Conservation (phyloP, 148 eudicot species). For the Limonium bicolor region DNA sequence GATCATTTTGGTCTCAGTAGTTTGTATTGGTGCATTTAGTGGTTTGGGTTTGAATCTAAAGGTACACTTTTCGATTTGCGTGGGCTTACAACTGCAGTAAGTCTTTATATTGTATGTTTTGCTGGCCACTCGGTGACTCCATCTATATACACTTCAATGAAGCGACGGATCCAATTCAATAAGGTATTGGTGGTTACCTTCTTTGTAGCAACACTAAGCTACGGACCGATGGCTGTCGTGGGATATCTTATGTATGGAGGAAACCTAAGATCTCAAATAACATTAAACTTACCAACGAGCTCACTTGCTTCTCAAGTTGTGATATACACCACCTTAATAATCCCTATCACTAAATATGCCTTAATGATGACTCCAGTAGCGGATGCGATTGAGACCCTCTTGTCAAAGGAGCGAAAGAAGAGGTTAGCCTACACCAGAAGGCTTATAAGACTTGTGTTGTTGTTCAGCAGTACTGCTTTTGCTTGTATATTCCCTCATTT, state of each 20-base stretch:
- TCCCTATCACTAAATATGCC: slow-evolving; percentile 18
- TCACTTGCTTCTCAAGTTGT: slow-evolving; percentile 12
- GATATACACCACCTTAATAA: slow-evolving; percentile 20
- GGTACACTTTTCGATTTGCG: slow-evolving; percentile 4
- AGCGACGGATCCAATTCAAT: slow-evolving; percentile 5
- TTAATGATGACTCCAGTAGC: slow-evolving; percentile 21
- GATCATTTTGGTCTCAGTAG: slow-evolving; percentile 5
- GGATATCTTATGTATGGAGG: slow-evolving; percentile 17
- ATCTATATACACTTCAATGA: slow-evolving; percentile 14
- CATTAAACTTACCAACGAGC: slow-evolving; percentile 11
- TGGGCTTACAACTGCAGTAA: slow-evolving; percentile 9
- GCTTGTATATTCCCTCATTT: slow-evolving; percentile 4
- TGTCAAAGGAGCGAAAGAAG: slow-evolving; percentile 4
- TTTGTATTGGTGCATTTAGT: slow-evolving; percentile 8
- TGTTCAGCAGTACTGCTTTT: slow-evolving; percentile 7
- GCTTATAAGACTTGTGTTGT: slow-evolving; percentile 6
- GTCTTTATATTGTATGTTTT: slow-evolving; percentile 18
- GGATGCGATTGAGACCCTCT: slow-evolving; percentile 12
- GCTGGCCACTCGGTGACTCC: slow-evolving; percentile 18
- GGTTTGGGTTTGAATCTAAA: slow-evolving; percentile 11
- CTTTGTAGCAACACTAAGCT: slow-evolving; percentile 6
- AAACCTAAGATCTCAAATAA: slow-evolving; percentile 12
- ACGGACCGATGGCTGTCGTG: slow-evolving; percentile 7
- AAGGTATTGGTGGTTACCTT: slow-evolving; percentile 15
- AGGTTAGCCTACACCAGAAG: background rate